Conservation (phyloP, 148 eudicot species). For the Camellia granthamiana region DNA sequence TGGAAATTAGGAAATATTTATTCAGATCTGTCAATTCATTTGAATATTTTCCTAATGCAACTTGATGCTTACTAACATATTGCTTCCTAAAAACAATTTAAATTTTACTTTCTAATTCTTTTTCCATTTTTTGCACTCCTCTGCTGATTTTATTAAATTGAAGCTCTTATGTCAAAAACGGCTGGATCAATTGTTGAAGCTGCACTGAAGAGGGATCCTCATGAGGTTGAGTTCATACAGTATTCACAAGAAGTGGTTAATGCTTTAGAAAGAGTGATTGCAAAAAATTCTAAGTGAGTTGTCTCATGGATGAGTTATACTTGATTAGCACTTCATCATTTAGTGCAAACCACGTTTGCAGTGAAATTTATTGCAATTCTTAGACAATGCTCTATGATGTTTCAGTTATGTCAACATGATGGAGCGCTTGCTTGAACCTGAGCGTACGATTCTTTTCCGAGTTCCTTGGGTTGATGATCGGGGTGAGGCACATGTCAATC, state of each 20-base stretch:
- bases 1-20: background rate
- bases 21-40: background rate
- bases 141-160: slow-evolving; percentile 21
- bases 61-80: background rate
- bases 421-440: slow-evolving; percentile 98
- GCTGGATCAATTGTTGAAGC: slow-evolving; percentile 98
- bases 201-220: slow-evolving; percentile 92
- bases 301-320: background rate
- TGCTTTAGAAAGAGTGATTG: slow-evolving; percentile 91
- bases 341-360: background rate
- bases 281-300: slow-evolving; percentile 85
- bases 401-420: slow-evolving; percentile 85
- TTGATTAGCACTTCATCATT: background rate
- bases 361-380: slow-evolving; percentile 5
- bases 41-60: background rate
- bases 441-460: slow-evolving; percentile 83
- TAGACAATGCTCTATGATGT: slow-evolving; percentile 12
- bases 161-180: slow-evolving; percentile 96
- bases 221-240: slow-evolving; percentile 92
- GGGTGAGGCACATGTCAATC: slow-evolving; percentile 91
- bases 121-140: background rate
- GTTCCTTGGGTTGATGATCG: slow-evolving; percentile 99
- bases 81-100: background rate
- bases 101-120: slow-evolving; percentile 10
- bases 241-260: slow-evolving; percentile 89